Evolutionary conservation across 352 stramenopile species (phyloP).

Genomic region (Pythium dissotocum): DNA sequence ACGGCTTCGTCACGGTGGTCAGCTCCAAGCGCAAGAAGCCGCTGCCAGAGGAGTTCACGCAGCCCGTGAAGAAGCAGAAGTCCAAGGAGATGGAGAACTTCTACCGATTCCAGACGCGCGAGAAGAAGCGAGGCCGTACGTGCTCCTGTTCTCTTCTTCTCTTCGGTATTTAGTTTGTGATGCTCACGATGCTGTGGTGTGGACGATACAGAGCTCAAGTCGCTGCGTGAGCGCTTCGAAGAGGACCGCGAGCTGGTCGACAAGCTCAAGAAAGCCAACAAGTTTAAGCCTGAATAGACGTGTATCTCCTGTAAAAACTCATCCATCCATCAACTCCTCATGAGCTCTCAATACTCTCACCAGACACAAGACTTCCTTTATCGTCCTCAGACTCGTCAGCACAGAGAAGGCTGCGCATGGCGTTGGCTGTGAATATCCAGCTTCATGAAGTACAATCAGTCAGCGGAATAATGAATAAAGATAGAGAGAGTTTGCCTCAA

Average conservation of each 20-base stretch:
- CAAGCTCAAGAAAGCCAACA: conserved; percentile 83
- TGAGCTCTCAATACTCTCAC: too few species aligned
- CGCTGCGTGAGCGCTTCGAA: conserved; percentile 80
- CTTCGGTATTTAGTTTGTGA: neutral
- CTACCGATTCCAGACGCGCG: conserved; percentile 85
- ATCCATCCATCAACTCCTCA: too few species aligned
- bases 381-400: too few species aligned
- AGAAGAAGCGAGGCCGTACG: conserved; percentile 85
- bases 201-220: conserved; percentile 64
- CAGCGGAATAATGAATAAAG: too few species aligned
- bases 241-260: conserved; percentile 76
- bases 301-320: neutral
- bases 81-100: conserved; percentile 81
- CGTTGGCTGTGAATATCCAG: too few species aligned
- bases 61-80: conserved; percentile 82
- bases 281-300: conserved; percentile 77
- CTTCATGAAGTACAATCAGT: neutral
- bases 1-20: conserved; percentile 82
- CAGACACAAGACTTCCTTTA: too few species aligned
- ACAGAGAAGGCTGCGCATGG: too few species aligned
- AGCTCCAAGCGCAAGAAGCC: conserved; percentile 69
- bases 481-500: conserved; percentile 2
- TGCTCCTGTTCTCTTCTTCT: conserved; percentile 10
- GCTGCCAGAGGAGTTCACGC: conserved; percentile 39
- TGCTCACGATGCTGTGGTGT: conserved; percentile 3